These are phyloP conservation scores for Hypsizygus marmoreus DNA, from an alignment of 768 basidiomycete genomes.

Conservation along the genomic window DNA sequence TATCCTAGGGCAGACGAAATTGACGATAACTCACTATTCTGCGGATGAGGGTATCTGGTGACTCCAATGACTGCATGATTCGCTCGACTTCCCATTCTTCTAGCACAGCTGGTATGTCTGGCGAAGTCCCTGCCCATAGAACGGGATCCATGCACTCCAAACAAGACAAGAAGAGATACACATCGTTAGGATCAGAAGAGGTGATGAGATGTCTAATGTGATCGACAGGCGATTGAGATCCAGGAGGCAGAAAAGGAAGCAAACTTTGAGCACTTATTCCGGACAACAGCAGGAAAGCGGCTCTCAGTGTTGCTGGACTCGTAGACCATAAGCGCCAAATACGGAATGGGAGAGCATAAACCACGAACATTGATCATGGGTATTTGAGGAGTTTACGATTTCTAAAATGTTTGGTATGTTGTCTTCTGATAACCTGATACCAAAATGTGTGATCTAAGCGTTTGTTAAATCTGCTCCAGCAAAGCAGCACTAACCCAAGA, in stretches of 20 bases:
- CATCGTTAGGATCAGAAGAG: conserved; percentile 58
- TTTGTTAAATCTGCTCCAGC: not conserved
- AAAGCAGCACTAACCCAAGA: conserved; percentile 30
- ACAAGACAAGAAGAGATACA: conserved; percentile 69
- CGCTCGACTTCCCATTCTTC: conserved; percentile 75
- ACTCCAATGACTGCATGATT: conserved; percentile 69
- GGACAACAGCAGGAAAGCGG: conserved; percentile 37
- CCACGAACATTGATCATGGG: conserved; percentile 24
- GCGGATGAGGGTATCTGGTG: conserved; percentile 58
- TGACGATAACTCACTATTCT: conserved; percentile 46
- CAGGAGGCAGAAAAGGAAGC: conserved; percentile 25
- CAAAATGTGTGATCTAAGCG: not conserved
- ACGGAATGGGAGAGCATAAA: not conserved
- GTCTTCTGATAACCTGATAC: conserved; percentile 21
- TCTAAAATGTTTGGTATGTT: conserved; percentile 25
- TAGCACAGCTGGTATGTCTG: conserved; percentile 51
- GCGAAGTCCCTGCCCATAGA: conserved; percentile 68
- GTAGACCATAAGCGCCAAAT: conserved; percentile 1
- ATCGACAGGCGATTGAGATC: conserved; percentile 37
- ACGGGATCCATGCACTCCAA: conserved; percentile 56
- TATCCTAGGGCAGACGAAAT: conserved; percentile 2
- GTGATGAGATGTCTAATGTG: conserved; percentile 59
- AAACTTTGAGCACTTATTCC: conserved; percentile 28
- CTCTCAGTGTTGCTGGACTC: conserved; percentile 33
- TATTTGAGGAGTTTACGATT: conserved; percentile 25